Conservation (phyloP, 305 asterid genomes). For the Stenogyne calaminthoides region DNA sequence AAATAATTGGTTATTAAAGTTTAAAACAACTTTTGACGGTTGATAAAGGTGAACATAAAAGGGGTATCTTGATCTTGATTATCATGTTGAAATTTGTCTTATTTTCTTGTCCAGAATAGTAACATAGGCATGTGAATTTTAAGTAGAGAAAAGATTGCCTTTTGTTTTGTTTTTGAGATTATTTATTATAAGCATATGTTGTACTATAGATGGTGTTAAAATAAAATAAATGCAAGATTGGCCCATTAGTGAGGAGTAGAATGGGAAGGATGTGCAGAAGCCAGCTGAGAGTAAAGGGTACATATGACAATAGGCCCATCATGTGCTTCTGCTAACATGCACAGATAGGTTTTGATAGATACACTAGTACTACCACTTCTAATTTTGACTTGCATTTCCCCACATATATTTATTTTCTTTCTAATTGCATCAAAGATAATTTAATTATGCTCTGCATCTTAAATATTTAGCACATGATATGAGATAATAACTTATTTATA, state of each 20-base stretch:
- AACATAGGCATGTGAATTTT: conserved; percentile 1
- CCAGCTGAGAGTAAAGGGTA: conserved; percentile 48
- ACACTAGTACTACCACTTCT: conserved; percentile 19
- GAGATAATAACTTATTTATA: no score
- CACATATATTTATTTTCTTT: not conserved
- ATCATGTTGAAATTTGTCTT: conserved; percentile 33
- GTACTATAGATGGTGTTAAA: conserved; percentile 38
- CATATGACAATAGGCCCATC: conserved; percentile 51
- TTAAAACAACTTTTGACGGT: conserved; percentile 5
- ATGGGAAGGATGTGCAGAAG: conserved; percentile 43
- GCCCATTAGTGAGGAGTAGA: conserved; percentile 41
- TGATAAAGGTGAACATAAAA: conserved; percentile 17
- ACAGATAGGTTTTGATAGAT: conserved; percentile 46
- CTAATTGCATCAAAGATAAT: not conserved
- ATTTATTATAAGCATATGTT: not conserved
- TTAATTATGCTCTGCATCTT: no score
- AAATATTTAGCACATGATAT: no score
- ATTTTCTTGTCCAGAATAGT: conserved; percentile 22
- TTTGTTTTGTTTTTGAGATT: not conserved
- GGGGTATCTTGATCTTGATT: conserved; percentile 20
- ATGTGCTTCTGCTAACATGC: conserved; percentile 53
- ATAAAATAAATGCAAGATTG: conserved; percentile 47
- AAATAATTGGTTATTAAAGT: conserved; percentile 21
- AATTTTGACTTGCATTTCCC: not conserved
- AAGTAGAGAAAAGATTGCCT: conserved; percentile 5